These are phyloP conservation scores for Microbotryum intermedium DNA, from an alignment of 1,284 basidiomycete genomes.

Conservation along the genomic window DNA sequence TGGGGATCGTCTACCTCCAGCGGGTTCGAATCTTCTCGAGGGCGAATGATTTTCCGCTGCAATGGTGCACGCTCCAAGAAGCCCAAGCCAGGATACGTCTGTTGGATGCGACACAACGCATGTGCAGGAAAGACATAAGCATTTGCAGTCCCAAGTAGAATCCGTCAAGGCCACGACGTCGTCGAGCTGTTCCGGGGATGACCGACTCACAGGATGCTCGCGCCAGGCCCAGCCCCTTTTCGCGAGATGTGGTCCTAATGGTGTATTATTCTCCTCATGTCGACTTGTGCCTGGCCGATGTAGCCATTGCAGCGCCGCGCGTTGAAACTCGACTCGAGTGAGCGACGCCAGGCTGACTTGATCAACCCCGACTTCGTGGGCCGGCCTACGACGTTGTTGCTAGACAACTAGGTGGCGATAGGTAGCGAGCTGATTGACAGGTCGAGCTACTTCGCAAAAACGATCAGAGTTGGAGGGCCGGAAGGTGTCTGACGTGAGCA, in stretches of 20 bases:
- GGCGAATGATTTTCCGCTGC: background rate
- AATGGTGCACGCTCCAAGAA: background rate
- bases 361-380: background rate
- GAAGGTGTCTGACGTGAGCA: no score
- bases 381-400: no score
- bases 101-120: background rate
- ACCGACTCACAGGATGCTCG: background rate
- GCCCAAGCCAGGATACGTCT: conserved; percentile 4
- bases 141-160: no score
- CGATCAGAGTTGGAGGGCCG: no score
- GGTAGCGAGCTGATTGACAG: no score
- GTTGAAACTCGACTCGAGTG: background rate
- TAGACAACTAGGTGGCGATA: background rate
- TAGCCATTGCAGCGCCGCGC: background rate
- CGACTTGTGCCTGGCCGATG: no score
- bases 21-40: background rate
- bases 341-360: background rate
- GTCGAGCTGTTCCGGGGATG: no score
- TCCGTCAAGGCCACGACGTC: no score
- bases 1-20: background rate
- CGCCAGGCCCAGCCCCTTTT: background rate
- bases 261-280: background rate
- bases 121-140: no score
- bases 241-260: background rate
- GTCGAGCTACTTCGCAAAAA: no score